phyloP scores from a whole-genome alignment of 1,284 basidiomycete species.

The Vanrija sp. region DNA sequence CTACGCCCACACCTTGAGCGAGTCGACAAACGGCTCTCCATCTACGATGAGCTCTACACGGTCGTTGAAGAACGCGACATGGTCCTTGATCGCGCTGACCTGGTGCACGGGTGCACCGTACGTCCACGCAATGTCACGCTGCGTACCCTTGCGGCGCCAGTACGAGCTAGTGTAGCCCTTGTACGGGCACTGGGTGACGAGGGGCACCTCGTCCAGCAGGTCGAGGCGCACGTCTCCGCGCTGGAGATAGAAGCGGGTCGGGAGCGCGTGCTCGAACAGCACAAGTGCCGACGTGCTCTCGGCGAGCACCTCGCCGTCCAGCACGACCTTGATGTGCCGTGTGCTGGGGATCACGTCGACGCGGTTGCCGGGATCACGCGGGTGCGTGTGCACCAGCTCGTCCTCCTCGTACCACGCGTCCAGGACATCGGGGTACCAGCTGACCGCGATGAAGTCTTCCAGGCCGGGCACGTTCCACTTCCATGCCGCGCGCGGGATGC shows the following conservation, averaged over 20 bases:
- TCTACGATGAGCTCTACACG: conserved; percentile 5
- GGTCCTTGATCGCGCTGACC: conserved; percentile 2
- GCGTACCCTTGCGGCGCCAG: conserved; percentile 1
- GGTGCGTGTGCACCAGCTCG: not conserved
- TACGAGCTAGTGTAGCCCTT: conserved; percentile 8
- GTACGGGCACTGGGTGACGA: conserved; percentile 8
- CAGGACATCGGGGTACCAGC: not conserved
- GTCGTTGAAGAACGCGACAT: conserved; percentile 8
- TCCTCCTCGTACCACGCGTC: conserved; percentile 6
- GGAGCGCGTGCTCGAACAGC: conserved; percentile 5
- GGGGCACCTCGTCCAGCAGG: not conserved
- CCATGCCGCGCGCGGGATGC: conserved; percentile 1
- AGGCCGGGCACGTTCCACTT: not conserved
- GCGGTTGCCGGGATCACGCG: not conserved
- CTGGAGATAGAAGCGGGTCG: conserved; percentile 9
- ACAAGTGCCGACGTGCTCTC: not conserved
- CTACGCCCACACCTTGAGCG: not conserved
- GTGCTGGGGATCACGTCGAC: not conserved
- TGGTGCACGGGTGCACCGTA: not conserved
- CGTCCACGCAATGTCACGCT: conserved; percentile 4
- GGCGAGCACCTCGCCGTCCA: not conserved
- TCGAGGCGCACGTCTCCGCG: conserved; percentile 1
- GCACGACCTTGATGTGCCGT: not conserved
- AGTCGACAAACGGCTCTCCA: not conserved
- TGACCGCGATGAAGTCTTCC: not conserved